phyloP scores from a whole-genome alignment of 1,284 basidiomycete genomes.

The Puccinia polysora region DNA sequence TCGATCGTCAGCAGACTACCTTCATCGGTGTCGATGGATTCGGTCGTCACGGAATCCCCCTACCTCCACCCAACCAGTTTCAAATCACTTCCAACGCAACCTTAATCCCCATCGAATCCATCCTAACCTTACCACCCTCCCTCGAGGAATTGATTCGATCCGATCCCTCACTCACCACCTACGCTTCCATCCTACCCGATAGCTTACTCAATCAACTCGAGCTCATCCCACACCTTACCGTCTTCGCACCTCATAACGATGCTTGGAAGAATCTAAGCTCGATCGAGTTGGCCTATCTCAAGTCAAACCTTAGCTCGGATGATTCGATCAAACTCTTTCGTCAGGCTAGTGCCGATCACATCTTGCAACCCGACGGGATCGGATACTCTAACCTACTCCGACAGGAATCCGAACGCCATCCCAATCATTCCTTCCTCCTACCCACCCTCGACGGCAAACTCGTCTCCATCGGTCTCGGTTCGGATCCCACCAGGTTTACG shows the following conservation, averaged over 20 bases:
- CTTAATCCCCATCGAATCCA: slow-evolving; percentile 62
- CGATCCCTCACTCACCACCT: slow-evolving; percentile 48
- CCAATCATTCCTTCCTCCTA: slow-evolving; percentile 53
- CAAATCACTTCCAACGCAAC: slow-evolving; percentile 66
- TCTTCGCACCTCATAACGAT: slow-evolving; percentile 80
- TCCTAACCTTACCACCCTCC: slow-evolving; percentile 48
- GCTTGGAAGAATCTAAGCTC: slow-evolving; percentile 64
- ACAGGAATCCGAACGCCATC: not conserved
- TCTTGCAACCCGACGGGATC: slow-evolving; percentile 61
- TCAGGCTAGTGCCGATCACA: slow-evolving; percentile 58
- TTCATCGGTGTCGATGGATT: slow-evolving; percentile 4
- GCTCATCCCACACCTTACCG: slow-evolving; percentile 64
- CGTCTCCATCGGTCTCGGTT: slow-evolving; percentile 61
- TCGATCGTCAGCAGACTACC: slow-evolving; percentile 33
- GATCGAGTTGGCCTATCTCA: slow-evolving; percentile 74
- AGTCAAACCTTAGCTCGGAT: slow-evolving; percentile 73
- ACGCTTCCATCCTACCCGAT: slow-evolving; percentile 52
- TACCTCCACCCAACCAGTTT: slow-evolving; percentile 60
- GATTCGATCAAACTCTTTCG: slow-evolving; percentile 72
- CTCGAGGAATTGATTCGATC: slow-evolving; percentile 48
- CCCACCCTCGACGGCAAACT: slow-evolving; percentile 66
- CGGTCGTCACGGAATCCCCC: slow-evolving; percentile 54
- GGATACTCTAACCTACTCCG: slow-evolving; percentile 62
- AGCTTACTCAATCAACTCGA: slow-evolving; percentile 46
- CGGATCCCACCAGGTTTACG: slow-evolving; percentile 54